Base-by-base conservation (phyloP, 495 filamentous ascomycete genomes). In the Aeminium ludgeri region DNA sequence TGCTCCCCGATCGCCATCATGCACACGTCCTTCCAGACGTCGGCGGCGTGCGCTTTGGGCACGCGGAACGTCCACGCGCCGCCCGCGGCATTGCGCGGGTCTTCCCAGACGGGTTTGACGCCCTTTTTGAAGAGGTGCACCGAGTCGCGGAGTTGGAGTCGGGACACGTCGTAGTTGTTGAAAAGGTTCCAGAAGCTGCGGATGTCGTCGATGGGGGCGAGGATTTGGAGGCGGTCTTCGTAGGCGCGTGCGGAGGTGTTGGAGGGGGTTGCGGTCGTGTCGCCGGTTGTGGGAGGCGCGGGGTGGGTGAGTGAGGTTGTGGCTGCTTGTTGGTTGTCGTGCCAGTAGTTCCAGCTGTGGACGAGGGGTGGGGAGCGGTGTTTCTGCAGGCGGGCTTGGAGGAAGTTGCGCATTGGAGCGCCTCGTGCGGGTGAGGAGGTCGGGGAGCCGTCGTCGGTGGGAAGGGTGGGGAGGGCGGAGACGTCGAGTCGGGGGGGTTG, bases 11-110 rank as follows among this genome's bases (percentile, higher is more conserved):
- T 80, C 17, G 79, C 82, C 61, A 91, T 65, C 55, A 89, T 62
- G 46, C 82, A 72, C 20, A 87, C 61, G 44, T 84, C 73, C 44
- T 78, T 78, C 73, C 82, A 92, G 52, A 91, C 80, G 38, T 82
- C 76, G 20, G 72, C 66, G 1, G 77, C 80, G 41, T 62, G 64
- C 33, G 61, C 64, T 62, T 89, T 89, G 16, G 76, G 77, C 32
- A 94, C 76, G 15, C 82, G 72, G 58, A 94, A 92, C 0, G 79
- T 85, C 81, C 83, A 92, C 48, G 76, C 75, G 19, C 86, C 86
- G 15, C 85, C 86, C 19, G 71, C 65, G 34, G 74, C 60, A 58
- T 93, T 93, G 34, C 86, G 70, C 28, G 78, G 71, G 55, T 94
- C 86, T 60, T 94, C 86, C 85, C 86, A 93, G 36, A 91, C 67